Percentiles rank a stretch among this genome's conserved stretches.
Evolutionary conservation across 208 protist species (phyloP).

Genomic region (Leishmania braziliensis): DNA sequence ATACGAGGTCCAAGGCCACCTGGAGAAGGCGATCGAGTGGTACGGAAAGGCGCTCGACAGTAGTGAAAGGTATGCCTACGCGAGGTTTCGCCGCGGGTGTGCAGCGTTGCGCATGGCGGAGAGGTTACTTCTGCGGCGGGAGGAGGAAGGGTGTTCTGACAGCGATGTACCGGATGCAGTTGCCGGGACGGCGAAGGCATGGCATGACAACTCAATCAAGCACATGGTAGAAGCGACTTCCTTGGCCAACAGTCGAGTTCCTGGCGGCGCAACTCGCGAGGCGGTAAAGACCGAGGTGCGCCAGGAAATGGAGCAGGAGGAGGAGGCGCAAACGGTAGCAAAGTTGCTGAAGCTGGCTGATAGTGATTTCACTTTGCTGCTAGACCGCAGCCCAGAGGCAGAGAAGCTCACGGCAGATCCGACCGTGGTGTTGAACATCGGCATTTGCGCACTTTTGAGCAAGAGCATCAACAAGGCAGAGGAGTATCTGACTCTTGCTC

Average conservation of each 20-base stretch:
- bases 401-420: constrained; percentile 38
- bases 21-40: constrained; percentile 70
- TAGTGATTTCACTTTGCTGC: constrained; percentile 49
- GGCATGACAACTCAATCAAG: neutral
- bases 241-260: neutral
- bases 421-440: constrained; percentile 72
- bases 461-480: constrained; percentile 64
- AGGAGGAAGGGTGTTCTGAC: constrained; percentile 6
- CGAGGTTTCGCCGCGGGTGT: constrained; percentile 79
- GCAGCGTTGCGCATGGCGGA: constrained; percentile 60
- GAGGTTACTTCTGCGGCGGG: constrained; percentile 18
- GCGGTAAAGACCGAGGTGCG: constrained; percentile 46
- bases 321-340: constrained; percentile 3
- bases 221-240: neutral
- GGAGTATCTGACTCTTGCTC: constrained; percentile 60
- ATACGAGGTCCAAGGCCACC: constrained; percentile 84
- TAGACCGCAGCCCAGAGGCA: constrained; percentile 32
- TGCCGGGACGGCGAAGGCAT: neutral
- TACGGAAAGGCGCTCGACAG: constrained; percentile 74
- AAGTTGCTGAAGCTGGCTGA: constrained; percentile 33
- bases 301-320: constrained; percentile 36
- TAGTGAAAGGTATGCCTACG: constrained; percentile 81
- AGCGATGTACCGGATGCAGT: neutral
- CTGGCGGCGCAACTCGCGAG: constrained; percentile 1
- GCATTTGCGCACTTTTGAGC: constrained; percentile 63